Percentiles rank a stretch among this genome's conserved stretches.
These are phyloP conservation scores for Kodamaea alishanica DNA, from an alignment of 1,139 yeast genomes.

Conservation along the genomic window DNA sequence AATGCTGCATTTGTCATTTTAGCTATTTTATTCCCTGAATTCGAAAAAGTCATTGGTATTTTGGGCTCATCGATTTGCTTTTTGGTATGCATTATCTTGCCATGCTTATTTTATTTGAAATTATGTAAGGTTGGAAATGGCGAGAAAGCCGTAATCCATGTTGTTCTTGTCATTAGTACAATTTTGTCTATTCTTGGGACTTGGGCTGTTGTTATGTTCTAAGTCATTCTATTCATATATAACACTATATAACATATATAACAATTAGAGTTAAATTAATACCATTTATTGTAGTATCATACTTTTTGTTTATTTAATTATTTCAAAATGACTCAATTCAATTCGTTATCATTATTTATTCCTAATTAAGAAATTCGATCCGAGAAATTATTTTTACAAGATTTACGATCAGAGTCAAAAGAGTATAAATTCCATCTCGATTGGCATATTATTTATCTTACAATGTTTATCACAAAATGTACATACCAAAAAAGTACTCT, in stretches of 20 bases:
- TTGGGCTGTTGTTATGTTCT: slow-evolving; percentile 35
- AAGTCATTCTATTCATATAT: slow-evolving; percentile 1
- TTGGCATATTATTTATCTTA: too few species aligned
- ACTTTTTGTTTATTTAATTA: slow-evolving; percentile 33
- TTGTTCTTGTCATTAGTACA: slow-evolving; percentile 24
- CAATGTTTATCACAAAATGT: slow-evolving; percentile 8
- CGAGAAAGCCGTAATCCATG: slow-evolving; percentile 23
- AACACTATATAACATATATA: too few species aligned
- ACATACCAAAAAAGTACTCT: slow-evolving; percentile 16
- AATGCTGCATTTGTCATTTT: slow-evolving; percentile 48
- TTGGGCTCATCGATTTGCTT: slow-evolving; percentile 58
- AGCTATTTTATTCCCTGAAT: slow-evolving; percentile 56
- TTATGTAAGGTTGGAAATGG: slow-evolving; percentile 27
- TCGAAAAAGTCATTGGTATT: slow-evolving; percentile 54
- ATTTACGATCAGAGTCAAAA: not conserved
- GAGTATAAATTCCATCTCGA: too few species aligned
- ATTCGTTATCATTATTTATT: not conserved
- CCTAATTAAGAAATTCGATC: not conserved
- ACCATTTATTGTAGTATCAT: too few species aligned
- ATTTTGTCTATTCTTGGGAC: slow-evolving; percentile 37
- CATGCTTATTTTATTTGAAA: slow-evolving; percentile 50
- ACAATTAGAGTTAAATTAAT: not conserved
- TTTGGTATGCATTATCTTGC: slow-evolving; percentile 52
- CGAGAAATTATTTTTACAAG: not conserved
- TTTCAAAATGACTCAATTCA: not conserved